Percentiles rank a stretch among this genome's conserved stretches.
Conservation (phyloP, 164 flowering plant genomes). For the Litsea cubeba region DNA sequence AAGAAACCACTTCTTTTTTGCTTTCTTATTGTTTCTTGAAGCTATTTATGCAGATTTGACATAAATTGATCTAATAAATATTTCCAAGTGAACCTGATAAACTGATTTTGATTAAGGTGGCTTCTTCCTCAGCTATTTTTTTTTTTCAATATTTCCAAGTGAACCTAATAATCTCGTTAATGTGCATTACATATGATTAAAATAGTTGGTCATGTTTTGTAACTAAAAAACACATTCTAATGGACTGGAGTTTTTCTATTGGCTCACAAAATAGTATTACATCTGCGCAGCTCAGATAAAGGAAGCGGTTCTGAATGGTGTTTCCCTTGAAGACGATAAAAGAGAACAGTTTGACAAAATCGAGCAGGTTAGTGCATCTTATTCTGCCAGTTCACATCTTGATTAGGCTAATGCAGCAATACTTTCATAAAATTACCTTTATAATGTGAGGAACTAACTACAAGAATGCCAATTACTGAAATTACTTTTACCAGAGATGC, state of each 20-base stretch:
- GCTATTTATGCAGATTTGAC: not conserved
- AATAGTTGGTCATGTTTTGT: not conserved
- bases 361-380: constrained; percentile 49
- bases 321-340: constrained; percentile 82
- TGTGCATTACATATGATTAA: not conserved
- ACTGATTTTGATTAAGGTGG: not conserved
- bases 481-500: not conserved
- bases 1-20: not conserved
- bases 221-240: not conserved
- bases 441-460: no score
- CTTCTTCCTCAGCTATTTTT: not conserved
- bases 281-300: constrained; percentile 66
- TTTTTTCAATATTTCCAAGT: not conserved
- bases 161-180: not conserved
- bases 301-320: constrained; percentile 91
- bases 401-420: no score
- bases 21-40: not conserved
- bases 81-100: no score
- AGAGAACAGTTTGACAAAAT: constrained; percentile 80
- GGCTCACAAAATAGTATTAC: not conserved
- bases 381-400: no score
- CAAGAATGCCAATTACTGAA: no score
- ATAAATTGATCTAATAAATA: no score
- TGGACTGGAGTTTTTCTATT: not conserved
- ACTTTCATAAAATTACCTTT: not conserved